Conservation (phyloP, 495 filamentous ascomycete genomes). For the Mytilinidion resinicola region DNA sequence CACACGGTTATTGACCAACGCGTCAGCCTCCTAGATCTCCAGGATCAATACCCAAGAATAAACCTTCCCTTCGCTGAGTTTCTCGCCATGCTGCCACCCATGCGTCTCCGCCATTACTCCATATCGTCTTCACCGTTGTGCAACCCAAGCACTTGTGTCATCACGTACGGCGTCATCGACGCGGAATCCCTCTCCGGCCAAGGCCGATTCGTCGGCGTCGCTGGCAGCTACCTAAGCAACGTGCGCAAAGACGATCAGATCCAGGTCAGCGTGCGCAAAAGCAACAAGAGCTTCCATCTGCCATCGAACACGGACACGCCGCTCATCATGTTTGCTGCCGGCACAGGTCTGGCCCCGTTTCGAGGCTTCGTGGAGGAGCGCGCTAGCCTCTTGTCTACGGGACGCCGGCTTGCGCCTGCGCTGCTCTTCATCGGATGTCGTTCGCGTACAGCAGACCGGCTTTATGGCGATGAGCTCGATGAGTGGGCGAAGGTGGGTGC, state of each 20-base stretch:
- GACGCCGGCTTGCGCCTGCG: conserved; percentile 51
- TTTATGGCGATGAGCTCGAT: conserved; percentile 55
- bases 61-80: conserved; percentile 49
- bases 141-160: conserved; percentile 49
- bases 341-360: conserved; percentile 60
- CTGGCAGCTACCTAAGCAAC: conserved; percentile 52
- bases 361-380: conserved; percentile 66
- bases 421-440: conserved; percentile 62
- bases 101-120: conserved; percentile 66
- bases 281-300: conserved; percentile 55
- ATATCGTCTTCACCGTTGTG: conserved; percentile 65
- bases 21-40: conserved; percentile 54
- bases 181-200: conserved; percentile 42
- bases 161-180: conserved; percentile 60
- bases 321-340: conserved; percentile 57
- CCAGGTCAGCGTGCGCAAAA: conserved; percentile 50
- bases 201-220: conserved; percentile 42
- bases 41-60: conserved; percentile 50
- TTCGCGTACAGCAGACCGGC: conserved; percentile 49
- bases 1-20: conserved; percentile 50
- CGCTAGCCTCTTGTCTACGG: conserved; percentile 44
- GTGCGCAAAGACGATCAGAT: conserved; percentile 53
- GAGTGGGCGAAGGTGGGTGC: conserved; percentile 53
- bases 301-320: conserved; percentile 56
- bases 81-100: conserved; percentile 62